These are phyloP conservation scores for Lyophyllum atratum DNA, from an alignment of 768 basidiomycete species.

Conservation along the genomic window DNA sequence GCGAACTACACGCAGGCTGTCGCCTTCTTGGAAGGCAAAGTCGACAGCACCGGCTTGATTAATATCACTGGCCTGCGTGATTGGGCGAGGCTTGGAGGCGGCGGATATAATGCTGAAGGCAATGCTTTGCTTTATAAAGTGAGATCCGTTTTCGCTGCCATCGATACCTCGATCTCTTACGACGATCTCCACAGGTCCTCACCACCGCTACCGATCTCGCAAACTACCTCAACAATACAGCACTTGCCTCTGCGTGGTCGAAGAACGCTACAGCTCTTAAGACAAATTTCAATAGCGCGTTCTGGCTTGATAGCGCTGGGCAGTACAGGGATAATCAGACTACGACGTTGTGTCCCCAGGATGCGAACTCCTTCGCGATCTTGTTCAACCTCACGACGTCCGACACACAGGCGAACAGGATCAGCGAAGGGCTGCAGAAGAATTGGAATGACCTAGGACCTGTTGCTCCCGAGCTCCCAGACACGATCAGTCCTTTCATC, in stretches of 20 bases:
- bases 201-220: constrained; percentile 49
- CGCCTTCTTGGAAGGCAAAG: constrained; percentile 52
- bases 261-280: constrained; percentile 52
- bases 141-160: background rate
- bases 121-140: constrained; percentile 41
- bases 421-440: constrained; percentile 48
- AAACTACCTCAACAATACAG: constrained; percentile 31
- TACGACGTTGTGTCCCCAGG: constrained; percentile 55
- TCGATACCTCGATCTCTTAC: background rate
- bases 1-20: constrained; percentile 59
- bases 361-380: constrained; percentile 58
- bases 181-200: constrained; percentile 41
- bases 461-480: constrained; percentile 56
- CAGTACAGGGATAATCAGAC: constrained; percentile 58
- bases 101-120: constrained; percentile 57
- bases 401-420: constrained; percentile 33
- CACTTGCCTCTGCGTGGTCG: constrained; percentile 38
- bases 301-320: constrained; percentile 50
- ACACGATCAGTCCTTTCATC: constrained; percentile 63
- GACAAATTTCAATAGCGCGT: constrained; percentile 46
- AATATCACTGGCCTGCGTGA: constrained; percentile 58
- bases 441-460: constrained; percentile 58
- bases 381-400: constrained; percentile 52
- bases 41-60: constrained; percentile 50
- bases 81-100: constrained; percentile 58